Base-by-base conservation (phyloP, 2,329 filamentous ascomycete genomes). In the Dactylellina parvicollis region DNA sequence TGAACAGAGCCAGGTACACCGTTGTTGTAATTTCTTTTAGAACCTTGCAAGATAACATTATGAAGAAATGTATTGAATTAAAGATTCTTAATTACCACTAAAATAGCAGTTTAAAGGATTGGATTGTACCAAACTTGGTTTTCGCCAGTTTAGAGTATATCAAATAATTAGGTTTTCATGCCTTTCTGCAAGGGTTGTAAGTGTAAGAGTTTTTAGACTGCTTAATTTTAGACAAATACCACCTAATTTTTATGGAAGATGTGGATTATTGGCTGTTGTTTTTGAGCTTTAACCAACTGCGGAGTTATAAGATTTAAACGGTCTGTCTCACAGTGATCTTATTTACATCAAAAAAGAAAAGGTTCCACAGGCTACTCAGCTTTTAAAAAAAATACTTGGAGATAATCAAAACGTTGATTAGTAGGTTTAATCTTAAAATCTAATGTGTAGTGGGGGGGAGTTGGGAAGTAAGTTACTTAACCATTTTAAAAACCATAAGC, bases 381-480 rank as follows among this genome's bases (percentile, higher is more conserved):
- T 44, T 44, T 44, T 44, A n/a, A 44, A 44, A 44, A 44, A 44
- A 44, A 44, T 7, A 44, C n/a, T 44, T 44, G 4, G 18, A 44
- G n/a, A 44, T 44, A n/a, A 44, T 44, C n/a, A 44, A 44, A 44
- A 16, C 38, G 18, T 44, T 44, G 5, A 44, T 16, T 44, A 44
- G 18, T 44, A 44, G 18, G n/a, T 44, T 44, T 44, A 44, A 44
- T 16, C n/a, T 44, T 44, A 44, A 44, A 44, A 44, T 44, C 18
- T 16, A 44, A 44, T 44, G n/a, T 44, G 24, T 49, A 49, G 22
- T 49, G 20, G 24, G 24, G n/a, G 24, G 8, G 20, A 49, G 24
- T 26, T 49, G 24, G 24, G 7, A n/a, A 49, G 7, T 24, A 5
- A 49, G 24, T 22, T 22, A 49, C 4, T 49, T n/a, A 22, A 24